These are phyloP conservation scores for Yarrowia deformans DNA, from an alignment of 805 yeast species.

Conservation along the genomic window DNA sequence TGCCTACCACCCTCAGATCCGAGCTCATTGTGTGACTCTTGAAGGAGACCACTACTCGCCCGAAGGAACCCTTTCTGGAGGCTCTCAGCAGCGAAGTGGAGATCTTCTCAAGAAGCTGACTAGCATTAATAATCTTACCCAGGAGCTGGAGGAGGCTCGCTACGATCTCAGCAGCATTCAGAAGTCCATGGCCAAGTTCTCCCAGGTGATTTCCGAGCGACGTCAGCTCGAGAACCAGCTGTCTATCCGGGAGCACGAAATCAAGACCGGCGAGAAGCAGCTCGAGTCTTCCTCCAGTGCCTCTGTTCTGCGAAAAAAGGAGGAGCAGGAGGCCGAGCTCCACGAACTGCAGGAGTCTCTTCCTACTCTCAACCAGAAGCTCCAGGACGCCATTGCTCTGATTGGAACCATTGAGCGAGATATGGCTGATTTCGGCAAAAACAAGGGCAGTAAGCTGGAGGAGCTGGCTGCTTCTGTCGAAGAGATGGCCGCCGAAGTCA, in stretches of 20 bases:
- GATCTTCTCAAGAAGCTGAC: conserved; percentile 72
- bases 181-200: conserved; percentile 55
- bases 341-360: conserved; percentile 53
- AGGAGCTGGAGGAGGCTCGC: conserved; percentile 54
- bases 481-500: conserved; percentile 52
- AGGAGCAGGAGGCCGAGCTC: conserved; percentile 58
- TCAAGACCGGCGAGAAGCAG: conserved; percentile 46
- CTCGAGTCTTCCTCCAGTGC: conserved; percentile 43
- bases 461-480: conserved; percentile 55
- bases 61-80: conserved; percentile 94
- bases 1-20: conserved; percentile 83
- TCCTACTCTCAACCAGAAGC: conserved; percentile 49
- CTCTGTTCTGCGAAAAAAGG: conserved; percentile 47
- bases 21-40: conserved; percentile 82
- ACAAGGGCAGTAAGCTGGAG: conserved; percentile 81
- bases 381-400: conserved; percentile 53
- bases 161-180: conserved; percentile 54
- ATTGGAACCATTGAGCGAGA: conserved; percentile 69
- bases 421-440: conserved; percentile 77
- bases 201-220: conserved; percentile 46
- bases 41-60: conserved; percentile 98
- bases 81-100: conserved; percentile 65
- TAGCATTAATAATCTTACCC: conserved; percentile 60
- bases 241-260: conserved; percentile 49
- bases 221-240: conserved; percentile 45